Evolutionary conservation across 139 green algal species (phyloP).

Genomic region (Chlorella vulgaris): DNA sequence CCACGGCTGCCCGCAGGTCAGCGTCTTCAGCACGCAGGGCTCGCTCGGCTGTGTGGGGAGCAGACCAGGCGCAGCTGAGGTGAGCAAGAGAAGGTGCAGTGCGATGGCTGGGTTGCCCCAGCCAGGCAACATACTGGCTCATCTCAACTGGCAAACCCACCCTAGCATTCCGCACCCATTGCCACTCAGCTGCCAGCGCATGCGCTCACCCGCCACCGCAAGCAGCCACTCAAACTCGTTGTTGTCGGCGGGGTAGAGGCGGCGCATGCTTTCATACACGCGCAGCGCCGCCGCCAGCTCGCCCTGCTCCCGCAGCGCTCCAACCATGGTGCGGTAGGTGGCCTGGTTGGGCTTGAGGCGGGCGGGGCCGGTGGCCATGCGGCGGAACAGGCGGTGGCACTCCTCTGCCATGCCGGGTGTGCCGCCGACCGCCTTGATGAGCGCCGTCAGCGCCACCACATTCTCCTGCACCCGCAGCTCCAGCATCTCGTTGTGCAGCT

Average conservation of each 20-base stretch:
- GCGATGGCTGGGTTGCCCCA: no score
- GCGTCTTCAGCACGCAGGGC: constrained; percentile 40
- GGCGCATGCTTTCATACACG: constrained; percentile 41
- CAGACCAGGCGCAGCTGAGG: no score
- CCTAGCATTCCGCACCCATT: no score
- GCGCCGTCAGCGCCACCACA: constrained; percentile 30
- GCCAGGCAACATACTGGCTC: no score
- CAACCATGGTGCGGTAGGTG: constrained; percentile 41
- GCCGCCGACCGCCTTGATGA: constrained; percentile 54
- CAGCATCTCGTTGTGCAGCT: constrained; percentile 35
- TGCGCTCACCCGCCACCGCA: constrained; percentile 18
- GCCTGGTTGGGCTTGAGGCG: constrained; percentile 38
- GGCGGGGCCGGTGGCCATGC: constrained; percentile 47
- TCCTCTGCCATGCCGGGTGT: constrained; percentile 40
- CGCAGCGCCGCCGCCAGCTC: constrained; percentile 42
- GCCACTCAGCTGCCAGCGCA: no score
- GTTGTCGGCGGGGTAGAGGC: constrained; percentile 27
- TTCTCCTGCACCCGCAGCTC: constrained; percentile 29
- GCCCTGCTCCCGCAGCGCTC: constrained; percentile 34
- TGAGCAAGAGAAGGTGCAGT: no score
- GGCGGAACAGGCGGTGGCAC: constrained; percentile 52
- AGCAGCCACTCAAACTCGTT: constrained; percentile 57
- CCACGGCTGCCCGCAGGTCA: constrained; percentile 10
- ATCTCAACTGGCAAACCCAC: no score
- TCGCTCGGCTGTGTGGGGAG: constrained; percentile 32